Evolutionary conservation across 129 eudicot species (phyloP).

Genomic region (Chrysanthemum seticuspe): DNA sequence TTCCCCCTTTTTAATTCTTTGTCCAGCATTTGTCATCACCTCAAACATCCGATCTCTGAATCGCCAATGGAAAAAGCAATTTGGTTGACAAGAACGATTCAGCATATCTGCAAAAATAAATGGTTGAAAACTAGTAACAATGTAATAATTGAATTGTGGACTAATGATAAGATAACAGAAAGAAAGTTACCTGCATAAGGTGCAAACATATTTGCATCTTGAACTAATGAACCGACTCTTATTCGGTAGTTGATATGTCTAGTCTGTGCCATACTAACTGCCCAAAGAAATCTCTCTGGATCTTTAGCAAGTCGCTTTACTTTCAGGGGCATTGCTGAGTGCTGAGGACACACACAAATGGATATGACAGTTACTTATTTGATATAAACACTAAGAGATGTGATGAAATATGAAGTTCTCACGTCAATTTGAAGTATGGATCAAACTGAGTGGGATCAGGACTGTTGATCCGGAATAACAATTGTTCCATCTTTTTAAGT

Average conservation of each 20-base stretch:
- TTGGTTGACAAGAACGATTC: constrained; percentile 93
- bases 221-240: constrained; percentile 80
- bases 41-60: constrained; percentile 96
- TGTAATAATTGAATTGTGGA: neutral
- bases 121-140: neutral
- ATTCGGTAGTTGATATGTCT: constrained; percentile 71
- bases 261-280: constrained; percentile 89
- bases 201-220: constrained; percentile 81
- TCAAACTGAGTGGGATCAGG: no score
- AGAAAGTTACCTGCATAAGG: constrained; percentile 90
- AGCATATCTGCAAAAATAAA: constrained; percentile 73
- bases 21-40: constrained; percentile 98
- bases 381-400: constrained; percentile 7
- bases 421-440: no score
- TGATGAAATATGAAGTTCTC: neutral
- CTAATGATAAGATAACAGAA: constrained; percentile 17
- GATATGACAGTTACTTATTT: neutral
- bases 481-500: no score
- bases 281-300: constrained; percentile 94
- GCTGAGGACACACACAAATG: constrained; percentile 40
- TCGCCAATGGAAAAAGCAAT: constrained; percentile 98
- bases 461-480: no score
- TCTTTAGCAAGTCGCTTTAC: constrained; percentile 90
- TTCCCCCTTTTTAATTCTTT: constrained; percentile 71
- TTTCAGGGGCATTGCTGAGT: constrained; percentile 89